A percentile compares a stretch with the other conserved stretches of the same genome.
phyloP scores from a whole-genome alignment of 805 yeast species.

The Suhomyces canberraensis region DNA sequence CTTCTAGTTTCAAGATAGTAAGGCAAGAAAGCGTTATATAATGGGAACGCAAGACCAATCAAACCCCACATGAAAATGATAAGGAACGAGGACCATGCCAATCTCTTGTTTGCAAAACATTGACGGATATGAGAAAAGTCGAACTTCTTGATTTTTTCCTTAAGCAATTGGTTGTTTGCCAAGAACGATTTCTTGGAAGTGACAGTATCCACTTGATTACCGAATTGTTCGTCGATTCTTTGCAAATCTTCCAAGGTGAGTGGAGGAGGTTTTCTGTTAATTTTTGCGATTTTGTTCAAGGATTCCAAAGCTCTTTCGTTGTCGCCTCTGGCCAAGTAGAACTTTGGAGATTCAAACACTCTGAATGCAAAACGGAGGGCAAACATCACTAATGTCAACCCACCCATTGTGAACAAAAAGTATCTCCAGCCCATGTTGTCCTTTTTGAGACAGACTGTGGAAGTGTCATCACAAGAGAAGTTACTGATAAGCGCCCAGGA shows the following conservation, averaged over 20 bases:
- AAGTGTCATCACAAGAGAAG: constrained; percentile 39
- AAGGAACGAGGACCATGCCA: constrained; percentile 43
- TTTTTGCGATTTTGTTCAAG: constrained; percentile 43
- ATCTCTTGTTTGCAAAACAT: constrained; percentile 44
- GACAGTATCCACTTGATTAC: constrained; percentile 12
- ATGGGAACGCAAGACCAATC: constrained; percentile 57
- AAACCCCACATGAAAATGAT: constrained; percentile 51
- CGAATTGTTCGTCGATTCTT: constrained; percentile 35
- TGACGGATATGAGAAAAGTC: constrained; percentile 38
- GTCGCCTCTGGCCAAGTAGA: constrained; percentile 48
- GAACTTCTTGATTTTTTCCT: constrained; percentile 26
- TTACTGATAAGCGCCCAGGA: constrained; percentile 58
- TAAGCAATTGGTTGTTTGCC: constrained; percentile 16
- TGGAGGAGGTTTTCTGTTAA: constrained; percentile 38
- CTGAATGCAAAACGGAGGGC: constrained; percentile 31
- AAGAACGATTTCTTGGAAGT: neutral
- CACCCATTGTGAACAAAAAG: constrained; percentile 45
- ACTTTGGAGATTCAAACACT: constrained; percentile 56
- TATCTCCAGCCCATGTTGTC: constrained; percentile 64
- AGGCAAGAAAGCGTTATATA: constrained; percentile 54
- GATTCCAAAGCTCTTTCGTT: constrained; percentile 48
- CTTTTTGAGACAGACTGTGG: constrained; percentile 37
- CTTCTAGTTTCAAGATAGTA: constrained; percentile 47
- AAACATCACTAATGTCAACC: constrained; percentile 42
- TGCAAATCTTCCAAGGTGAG: constrained; percentile 47